Percentiles rank a stretch among this genome's conserved stretches.
Conservation (phyloP, 2,329 filamentous ascomycete species). For the Penicillium italicum region DNA sequence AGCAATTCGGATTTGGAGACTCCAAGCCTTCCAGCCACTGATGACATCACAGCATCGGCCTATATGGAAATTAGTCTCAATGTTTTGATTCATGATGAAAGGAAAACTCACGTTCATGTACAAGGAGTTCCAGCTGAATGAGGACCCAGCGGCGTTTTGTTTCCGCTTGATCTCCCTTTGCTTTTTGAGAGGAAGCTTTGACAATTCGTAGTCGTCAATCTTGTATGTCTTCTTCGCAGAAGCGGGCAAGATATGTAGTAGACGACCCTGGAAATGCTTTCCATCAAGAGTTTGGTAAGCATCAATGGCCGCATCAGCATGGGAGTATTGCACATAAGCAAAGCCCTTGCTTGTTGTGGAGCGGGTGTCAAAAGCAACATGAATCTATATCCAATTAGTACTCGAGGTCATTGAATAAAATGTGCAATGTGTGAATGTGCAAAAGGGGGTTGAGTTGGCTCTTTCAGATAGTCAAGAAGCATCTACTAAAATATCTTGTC, state of each 20-base stretch:
- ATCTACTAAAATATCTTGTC: slow-evolving; percentile 99
- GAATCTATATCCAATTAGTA: slow-evolving; percentile 64
- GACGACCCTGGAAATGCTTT: slow-evolving; percentile 83
- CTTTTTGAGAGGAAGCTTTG: slow-evolving; percentile 89
- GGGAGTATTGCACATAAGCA: slow-evolving; percentile 75
- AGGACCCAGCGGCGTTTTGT: slow-evolving; percentile 69
- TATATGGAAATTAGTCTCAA: slow-evolving; percentile 28
- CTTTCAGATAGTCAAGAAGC: slow-evolving; percentile 84
- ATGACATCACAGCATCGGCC: slow-evolving; percentile 83
- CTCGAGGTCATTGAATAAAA: slow-evolving; percentile 21
- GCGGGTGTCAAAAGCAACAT: slow-evolving; percentile 70
- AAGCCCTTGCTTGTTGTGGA: slow-evolving; percentile 81
- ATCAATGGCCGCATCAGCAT: slow-evolving; percentile 67
- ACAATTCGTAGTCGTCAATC: slow-evolving; percentile 82
- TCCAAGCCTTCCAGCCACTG: slow-evolving; percentile 79
- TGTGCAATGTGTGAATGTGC: slow-evolving; percentile 9
- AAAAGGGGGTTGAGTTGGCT: slow-evolving; percentile 31
- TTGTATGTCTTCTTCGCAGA: slow-evolving; percentile 75
- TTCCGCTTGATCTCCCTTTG: slow-evolving; percentile 87
- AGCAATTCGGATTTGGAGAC: slow-evolving; percentile 87
- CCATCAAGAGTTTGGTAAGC: slow-evolving; percentile 80
- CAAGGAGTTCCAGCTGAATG: slow-evolving; percentile 99
- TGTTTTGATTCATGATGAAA: not conserved
- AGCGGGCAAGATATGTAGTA: slow-evolving; percentile 85
- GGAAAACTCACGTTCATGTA: slow-evolving; percentile 76